Evolutionary conservation across 169 alveolate species (phyloP), one percentile per base, ranked within the genome.

Genomic region (Plasmodium adleri): DNA sequence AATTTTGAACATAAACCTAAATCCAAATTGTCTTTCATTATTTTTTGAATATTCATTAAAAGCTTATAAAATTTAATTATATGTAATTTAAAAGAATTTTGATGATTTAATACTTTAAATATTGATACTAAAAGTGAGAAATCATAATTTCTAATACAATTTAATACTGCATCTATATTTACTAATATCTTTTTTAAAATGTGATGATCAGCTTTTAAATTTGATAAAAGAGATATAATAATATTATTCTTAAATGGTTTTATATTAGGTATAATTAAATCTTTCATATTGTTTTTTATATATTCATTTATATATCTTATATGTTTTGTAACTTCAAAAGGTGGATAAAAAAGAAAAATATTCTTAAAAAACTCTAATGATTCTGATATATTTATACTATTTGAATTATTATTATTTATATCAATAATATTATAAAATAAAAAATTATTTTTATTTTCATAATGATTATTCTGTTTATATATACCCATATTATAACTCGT

Each of bases 401-500:
- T 70, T 0, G 92, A 86, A 54, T 72, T 74, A 4, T 47, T 71
- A 28, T 86, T 86, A 39, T 62, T 50, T 22, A 72, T 87, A 62
- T 86, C 92, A 26, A 86, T 66, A 22, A 86, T 72, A 56, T 86
- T 86, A 24, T 71, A 86, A 54, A 86, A 86, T 62, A 86, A 74
- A 73, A 47, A 86, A 26, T 54, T 86, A 22, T 64, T 71, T 39
- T 87, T 49, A 67, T 86, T 86, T 15, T 86, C 92, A 74, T 86
- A 86, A 28, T 54, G 72, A 39, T 62, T 71, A 43, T 62, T 86
- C 32, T 86, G 92, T 60, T 64, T 86, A 54, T 86, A 86, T 32
- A 86, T 64, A 17, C 92, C 92, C 87, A 86, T 86, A 56, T 86
- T 86, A 20, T 86, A 86, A 6, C 92, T 86, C 3, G 92, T 86